phyloP scores from a whole-genome alignment of 2,329 filamentous ascomycete species.

The Exophiala aquamarina region DNA sequence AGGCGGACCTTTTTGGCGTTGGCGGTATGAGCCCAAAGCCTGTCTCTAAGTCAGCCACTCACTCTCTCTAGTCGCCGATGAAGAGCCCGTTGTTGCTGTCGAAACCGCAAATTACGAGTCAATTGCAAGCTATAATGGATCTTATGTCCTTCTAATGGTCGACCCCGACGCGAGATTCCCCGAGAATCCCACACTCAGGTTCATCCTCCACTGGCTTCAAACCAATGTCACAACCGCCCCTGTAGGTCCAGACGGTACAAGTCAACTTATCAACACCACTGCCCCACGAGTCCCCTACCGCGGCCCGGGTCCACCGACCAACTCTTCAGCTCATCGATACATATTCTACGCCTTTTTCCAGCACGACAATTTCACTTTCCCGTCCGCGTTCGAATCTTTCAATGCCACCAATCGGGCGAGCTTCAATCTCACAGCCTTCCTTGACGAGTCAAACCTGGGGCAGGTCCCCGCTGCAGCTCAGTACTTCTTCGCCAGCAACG shows the following conservation, averaged over 20 bases:
- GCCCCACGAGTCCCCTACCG: slow-evolving; percentile 16
- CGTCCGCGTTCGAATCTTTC: slow-evolving; percentile 17
- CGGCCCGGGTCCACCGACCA: slow-evolving; percentile 20
- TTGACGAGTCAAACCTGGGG: slow-evolving; percentile 20
- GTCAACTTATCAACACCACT: slow-evolving; percentile 18
- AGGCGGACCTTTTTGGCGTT: slow-evolving; percentile 22
- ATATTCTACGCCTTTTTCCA: slow-evolving; percentile 26
- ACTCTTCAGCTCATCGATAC: slow-evolving; percentile 28
- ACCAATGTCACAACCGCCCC: slow-evolving; percentile 16
- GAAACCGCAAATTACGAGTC: slow-evolving; percentile 20
- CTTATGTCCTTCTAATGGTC: slow-evolving; percentile 26
- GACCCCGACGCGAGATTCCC: slow-evolving; percentile 27
- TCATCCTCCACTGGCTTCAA: slow-evolving; percentile 25
- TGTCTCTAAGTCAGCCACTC: neutral
- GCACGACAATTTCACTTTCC: slow-evolving; percentile 21
- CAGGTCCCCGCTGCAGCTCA: slow-evolving; percentile 23
- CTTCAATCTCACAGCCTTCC: slow-evolving; percentile 21
- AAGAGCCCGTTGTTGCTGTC: slow-evolving; percentile 20
- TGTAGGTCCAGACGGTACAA: slow-evolving; percentile 16
- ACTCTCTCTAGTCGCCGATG: slow-evolving; percentile 14
- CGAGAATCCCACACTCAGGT: slow-evolving; percentile 16
- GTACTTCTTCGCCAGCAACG: slow-evolving; percentile 25
- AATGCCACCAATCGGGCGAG: slow-evolving; percentile 17
- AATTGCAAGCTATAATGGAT: slow-evolving; percentile 20
- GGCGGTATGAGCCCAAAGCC: slow-evolving; percentile 8